These are phyloP conservation scores for Eremochloa ophiuroides DNA, from an alignment of 176 grass and related monocot species.

Conservation along the genomic window DNA sequence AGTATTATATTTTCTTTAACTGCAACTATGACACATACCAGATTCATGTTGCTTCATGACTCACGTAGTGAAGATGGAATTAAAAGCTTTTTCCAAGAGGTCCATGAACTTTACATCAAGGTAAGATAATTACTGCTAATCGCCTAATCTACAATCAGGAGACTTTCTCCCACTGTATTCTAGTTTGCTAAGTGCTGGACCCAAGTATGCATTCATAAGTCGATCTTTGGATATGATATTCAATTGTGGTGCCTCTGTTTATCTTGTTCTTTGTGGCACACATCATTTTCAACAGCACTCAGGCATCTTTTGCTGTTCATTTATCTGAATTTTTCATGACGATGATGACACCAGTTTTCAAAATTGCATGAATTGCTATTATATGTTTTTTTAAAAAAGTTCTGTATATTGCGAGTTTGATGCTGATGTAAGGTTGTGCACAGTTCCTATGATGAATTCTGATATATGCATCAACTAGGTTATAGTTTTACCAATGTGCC, in stretches of 20 bases:
- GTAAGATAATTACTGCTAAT: conserved; percentile 26
- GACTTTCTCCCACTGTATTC: background rate
- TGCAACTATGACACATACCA: conserved; percentile 55
- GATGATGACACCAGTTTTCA: background rate
- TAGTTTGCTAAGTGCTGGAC: conserved; percentile 8
- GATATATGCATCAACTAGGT: background rate
- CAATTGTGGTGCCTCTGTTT: background rate
- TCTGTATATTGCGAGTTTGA: background rate
- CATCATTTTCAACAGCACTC: background rate
- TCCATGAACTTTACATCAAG: conserved; percentile 97
- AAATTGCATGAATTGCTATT: background rate
- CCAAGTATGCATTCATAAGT: background rate
- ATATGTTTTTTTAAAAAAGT: background rate
- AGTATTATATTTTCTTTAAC: conserved; percentile 45
- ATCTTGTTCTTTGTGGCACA: background rate
- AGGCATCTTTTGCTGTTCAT: background rate
- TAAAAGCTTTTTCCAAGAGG: conserved; percentile 92
- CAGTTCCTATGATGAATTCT: background rate
- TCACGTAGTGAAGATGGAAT: conserved; percentile 89
- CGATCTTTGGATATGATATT: background rate
- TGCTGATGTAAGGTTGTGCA: background rate
- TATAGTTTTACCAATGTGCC: background rate
- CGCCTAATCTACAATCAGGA: background rate
- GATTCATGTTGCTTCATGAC: conserved; percentile 94
- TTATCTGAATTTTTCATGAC: background rate